A percentile compares a stretch with the other conserved stretches of the same genome.
These are phyloP conservation scores for Passiflora organensis DNA, from an alignment of 345 rosid species.

Conservation along the genomic window DNA sequence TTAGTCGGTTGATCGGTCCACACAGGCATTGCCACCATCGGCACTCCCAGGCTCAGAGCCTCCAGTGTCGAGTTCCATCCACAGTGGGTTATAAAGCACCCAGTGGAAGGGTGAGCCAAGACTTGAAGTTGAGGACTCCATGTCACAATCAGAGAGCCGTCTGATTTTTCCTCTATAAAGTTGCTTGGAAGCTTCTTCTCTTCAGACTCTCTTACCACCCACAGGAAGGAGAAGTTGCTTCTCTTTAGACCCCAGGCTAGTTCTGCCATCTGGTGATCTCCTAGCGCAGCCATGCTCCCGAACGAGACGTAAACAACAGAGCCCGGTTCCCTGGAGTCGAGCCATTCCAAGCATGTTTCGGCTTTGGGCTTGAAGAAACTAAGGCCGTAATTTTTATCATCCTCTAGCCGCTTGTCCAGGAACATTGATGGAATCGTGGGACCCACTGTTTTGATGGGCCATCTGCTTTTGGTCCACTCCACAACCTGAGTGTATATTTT, in stretches of 20 bases:
- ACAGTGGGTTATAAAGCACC: slow-evolving; percentile 59
- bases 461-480: slow-evolving; percentile 23
- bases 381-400: slow-evolving; percentile 31
- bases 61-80: slow-evolving; percentile 67
- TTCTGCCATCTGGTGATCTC: slow-evolving; percentile 45
- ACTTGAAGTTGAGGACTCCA: slow-evolving; percentile 59
- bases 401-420: slow-evolving; percentile 24
- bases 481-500: slow-evolving; percentile 6
- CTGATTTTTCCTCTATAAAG: slow-evolving; percentile 26
- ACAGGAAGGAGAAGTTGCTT: slow-evolving; percentile 32
- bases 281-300: slow-evolving; percentile 46
- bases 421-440: slow-evolving; percentile 32
- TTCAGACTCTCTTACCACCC: slow-evolving; percentile 60
- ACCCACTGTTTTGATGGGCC: slow-evolving; percentile 21
- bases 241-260: slow-evolving; percentile 41
- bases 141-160: slow-evolving; percentile 33
- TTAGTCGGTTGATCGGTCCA: slow-evolving; percentile 51
- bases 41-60: slow-evolving; percentile 42
- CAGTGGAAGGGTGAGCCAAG: slow-evolving; percentile 37
- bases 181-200: slow-evolving; percentile 30
- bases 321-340: slow-evolving; percentile 33
- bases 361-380: slow-evolving; percentile 30
- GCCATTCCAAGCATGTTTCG: slow-evolving; percentile 39
- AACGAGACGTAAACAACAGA: slow-evolving; percentile 59
- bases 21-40: slow-evolving; percentile 57